Conservation (phyloP, 768 basidiomycete genomes). For the Rhizopogon salebrosus region DNA sequence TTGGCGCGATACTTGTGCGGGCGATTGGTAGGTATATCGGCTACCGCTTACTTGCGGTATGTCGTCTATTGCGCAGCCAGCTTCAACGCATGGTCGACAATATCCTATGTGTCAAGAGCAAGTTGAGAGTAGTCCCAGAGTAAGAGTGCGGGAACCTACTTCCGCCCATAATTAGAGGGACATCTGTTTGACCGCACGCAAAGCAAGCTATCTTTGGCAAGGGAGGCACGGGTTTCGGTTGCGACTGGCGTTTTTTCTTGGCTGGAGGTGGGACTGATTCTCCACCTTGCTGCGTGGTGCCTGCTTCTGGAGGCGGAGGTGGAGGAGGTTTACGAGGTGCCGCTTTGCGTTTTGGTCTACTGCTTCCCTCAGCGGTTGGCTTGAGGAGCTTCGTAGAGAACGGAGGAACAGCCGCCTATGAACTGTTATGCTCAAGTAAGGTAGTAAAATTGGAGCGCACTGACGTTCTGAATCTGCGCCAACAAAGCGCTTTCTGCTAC, state of each 20-base stretch:
- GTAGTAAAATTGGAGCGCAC: constrained; percentile 11
- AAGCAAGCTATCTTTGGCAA: constrained; percentile 50
- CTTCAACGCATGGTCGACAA: constrained; percentile 63
- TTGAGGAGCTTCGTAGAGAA: constrained; percentile 57
- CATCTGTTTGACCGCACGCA: constrained; percentile 60
- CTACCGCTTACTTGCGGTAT: constrained; percentile 17
- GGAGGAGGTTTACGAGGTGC: constrained; percentile 23
- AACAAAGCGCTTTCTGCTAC: constrained; percentile 52
- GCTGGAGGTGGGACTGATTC: constrained; percentile 15
- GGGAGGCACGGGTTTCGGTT: constrained; percentile 26
- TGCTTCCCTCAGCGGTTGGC: constrained; percentile 35
- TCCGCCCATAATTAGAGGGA: constrained; percentile 73
- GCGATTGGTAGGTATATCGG: neutral
- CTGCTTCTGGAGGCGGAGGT: neutral
- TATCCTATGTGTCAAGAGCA: constrained; percentile 39
- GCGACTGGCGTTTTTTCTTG: constrained; percentile 39
- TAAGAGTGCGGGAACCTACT: constrained; percentile 39
- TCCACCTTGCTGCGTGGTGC: constrained; percentile 10
- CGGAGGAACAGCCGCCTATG: constrained; percentile 39
- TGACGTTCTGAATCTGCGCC: constrained; percentile 55
- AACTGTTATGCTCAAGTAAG: neutral
- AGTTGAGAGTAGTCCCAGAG: neutral
- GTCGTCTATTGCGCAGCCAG: constrained; percentile 37
- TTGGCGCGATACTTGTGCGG: neutral
- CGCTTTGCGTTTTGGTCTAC: constrained; percentile 31